Percentiles rank a stretch among this genome's conserved stretches.
phyloP scores from a whole-genome alignment of 371 early-diverging fungal genomes.

The Syncephalastrum monosporum region DNA sequence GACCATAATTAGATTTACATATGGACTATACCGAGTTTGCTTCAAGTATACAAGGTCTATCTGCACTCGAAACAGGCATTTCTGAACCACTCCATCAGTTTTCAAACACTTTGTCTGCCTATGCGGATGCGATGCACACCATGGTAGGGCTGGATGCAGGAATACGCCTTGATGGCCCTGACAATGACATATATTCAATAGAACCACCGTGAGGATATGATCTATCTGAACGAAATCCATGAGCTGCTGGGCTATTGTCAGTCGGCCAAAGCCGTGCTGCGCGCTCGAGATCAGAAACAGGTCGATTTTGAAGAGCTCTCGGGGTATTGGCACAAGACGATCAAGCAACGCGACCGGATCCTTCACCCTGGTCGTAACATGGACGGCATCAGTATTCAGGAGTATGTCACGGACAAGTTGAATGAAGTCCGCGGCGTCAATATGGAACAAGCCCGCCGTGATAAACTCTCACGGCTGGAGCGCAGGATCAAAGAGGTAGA shows the following conservation, averaged over 20 bases:
- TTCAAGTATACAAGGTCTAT: conserved; percentile 69
- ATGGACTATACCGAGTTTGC: conserved; percentile 78
- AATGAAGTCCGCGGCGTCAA: conserved; percentile 90
- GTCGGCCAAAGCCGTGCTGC: conserved; percentile 80
- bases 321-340: conserved; percentile 68
- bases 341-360: conserved; percentile 61
- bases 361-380: conserved; percentile 46
- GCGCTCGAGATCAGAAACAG: conserved; percentile 92
- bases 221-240: conserved; percentile 62
- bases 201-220: conserved; percentile 58
- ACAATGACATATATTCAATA: conserved; percentile 64
- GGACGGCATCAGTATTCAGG: conserved; percentile 63
- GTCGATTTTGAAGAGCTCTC: conserved; percentile 89
- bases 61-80: conserved; percentile 83
- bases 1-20: conserved; percentile 59
- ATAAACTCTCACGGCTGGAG: conserved; percentile 72
- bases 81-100: conserved; percentile 72
- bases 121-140: conserved; percentile 64
- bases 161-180: neutral
- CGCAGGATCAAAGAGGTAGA: conserved; percentile 72
- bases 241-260: conserved; percentile 88
- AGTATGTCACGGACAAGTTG: conserved; percentile 83
- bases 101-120: conserved; percentile 65
- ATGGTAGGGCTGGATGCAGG: conserved; percentile 53
- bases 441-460: conserved; percentile 75